These are phyloP conservation scores for sunflower (Helianthus annuus) DNA, from an alignment of 129 eudicot genomes.

Conservation along the genomic window HanXRQr2.0-SUNRISE NC_035442.2:52191565-52192064, in stretches of 20 bases:
- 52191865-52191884: slow-evolving; percentile 72
- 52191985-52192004: background rate
- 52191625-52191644: slow-evolving; percentile 53
- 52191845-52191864: slow-evolving; percentile 84
- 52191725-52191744: no score
- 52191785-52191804: background rate
- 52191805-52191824: background rate
- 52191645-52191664: background rate
- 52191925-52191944: slow-evolving; percentile 79
- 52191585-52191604: slow-evolving; percentile 38
- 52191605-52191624: slow-evolving; percentile 49
- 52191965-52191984: slow-evolving; percentile 39
- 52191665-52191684: background rate
- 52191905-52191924: slow-evolving; percentile 81
- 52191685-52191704: no score
- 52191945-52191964: slow-evolving; percentile 92
- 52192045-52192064: slow-evolving; percentile 96
- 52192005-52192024: slow-evolving; percentile 91
- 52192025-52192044: slow-evolving; percentile 95
- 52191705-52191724: no score
- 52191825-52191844: background rate
- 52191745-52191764: background rate
- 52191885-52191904: slow-evolving; percentile 83
- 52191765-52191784: no score
- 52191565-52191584: slow-evolving; percentile 33